phyloP scores from a whole-genome alignment of 495 filamentous ascomycete genomes.

The Beverwykella pulmonaria region DNA sequence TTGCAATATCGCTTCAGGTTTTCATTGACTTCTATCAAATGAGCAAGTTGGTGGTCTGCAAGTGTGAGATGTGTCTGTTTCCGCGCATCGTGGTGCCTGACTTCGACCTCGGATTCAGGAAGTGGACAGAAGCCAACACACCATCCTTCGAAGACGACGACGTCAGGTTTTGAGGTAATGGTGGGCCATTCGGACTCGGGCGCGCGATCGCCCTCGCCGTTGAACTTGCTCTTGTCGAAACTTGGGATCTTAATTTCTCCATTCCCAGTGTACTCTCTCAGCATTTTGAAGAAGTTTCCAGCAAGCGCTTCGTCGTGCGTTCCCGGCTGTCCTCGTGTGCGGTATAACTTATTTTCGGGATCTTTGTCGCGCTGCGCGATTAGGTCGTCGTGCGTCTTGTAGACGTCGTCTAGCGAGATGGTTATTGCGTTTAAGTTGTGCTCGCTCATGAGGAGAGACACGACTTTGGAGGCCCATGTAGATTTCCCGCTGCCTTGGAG shows the following conservation, averaged over 20 bases:
- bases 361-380: conserved; percentile 18
- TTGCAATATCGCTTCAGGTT: conserved; percentile 50
- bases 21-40: conserved; percentile 74
- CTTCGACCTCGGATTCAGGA: conserved; percentile 54
- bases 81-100: conserved; percentile 60
- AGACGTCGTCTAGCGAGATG: conserved; percentile 29
- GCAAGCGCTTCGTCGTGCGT: conserved; percentile 32
- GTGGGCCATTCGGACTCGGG: conserved; percentile 6
- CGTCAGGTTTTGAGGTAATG: conserved; percentile 42
- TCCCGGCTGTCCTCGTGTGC: conserved; percentile 28
- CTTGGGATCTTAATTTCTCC: conserved; percentile 15
- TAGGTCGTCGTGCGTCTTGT: conserved; percentile 22
- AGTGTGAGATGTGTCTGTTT: conserved; percentile 52
- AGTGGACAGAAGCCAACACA: conserved; percentile 48
- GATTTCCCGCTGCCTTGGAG: conserved; percentile 33
- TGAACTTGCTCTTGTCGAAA: conserved; percentile 34
- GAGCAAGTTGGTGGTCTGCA: conserved; percentile 55
- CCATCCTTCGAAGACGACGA: conserved; percentile 80
- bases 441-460: neutral
- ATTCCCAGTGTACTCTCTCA: conserved; percentile 1
- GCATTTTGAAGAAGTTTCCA: conserved; percentile 9
- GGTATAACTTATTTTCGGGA: conserved; percentile 22
- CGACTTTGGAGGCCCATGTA: conserved; percentile 24
- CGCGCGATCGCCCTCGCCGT: conserved; percentile 29
- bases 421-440: conserved; percentile 14